Percentiles rank a stretch among this genome's conserved stretches.
Conservation (phyloP, 768 basidiomycete genomes). For the Royoungia palumana region DNA sequence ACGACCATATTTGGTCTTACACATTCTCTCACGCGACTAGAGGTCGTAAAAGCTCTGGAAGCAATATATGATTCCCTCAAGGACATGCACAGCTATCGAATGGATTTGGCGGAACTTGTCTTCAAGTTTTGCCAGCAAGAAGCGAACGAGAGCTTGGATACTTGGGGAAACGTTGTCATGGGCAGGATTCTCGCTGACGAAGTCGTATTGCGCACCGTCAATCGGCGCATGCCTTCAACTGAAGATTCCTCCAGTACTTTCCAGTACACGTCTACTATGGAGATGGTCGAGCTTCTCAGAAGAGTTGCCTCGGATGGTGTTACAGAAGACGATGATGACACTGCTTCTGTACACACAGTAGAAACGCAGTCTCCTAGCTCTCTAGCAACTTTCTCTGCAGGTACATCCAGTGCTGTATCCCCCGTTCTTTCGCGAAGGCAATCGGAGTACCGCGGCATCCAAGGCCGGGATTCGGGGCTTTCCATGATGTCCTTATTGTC, state of each 20-base stretch:
- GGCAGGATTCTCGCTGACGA: constrained; percentile 71
- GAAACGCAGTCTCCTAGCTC: constrained; percentile 40
- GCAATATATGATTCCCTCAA: constrained; percentile 61
- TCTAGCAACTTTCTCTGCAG: constrained; percentile 22
- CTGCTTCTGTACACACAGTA: constrained; percentile 36
- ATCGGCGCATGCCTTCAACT: constrained; percentile 26
- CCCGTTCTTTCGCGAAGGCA: constrained; percentile 58
- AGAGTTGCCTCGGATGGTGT: constrained; percentile 36
- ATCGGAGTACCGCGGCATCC: constrained; percentile 46
- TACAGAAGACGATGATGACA: constrained; percentile 41
- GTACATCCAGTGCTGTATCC: constrained; percentile 39
- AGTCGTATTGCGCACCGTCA: constrained; percentile 53
- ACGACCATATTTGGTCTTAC: constrained; percentile 39
- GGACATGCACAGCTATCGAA: constrained; percentile 66
- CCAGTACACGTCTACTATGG: constrained; percentile 15
- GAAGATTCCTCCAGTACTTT: constrained; percentile 16
- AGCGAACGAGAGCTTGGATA: constrained; percentile 27
- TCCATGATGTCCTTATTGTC: constrained; percentile 64
- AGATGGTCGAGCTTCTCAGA: constrained; percentile 42
- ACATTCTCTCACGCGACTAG: constrained; percentile 51
- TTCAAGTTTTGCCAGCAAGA: constrained; percentile 46
- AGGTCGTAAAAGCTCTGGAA: constrained; percentile 56
- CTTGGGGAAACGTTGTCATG: constrained; percentile 29
- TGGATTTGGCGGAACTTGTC: constrained; percentile 51
- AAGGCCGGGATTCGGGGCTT: constrained; percentile 45